Evolutionary conservation across 2,329 filamentous ascomycete species (phyloP).

Genomic region (Pyricularia sp.): DNA sequence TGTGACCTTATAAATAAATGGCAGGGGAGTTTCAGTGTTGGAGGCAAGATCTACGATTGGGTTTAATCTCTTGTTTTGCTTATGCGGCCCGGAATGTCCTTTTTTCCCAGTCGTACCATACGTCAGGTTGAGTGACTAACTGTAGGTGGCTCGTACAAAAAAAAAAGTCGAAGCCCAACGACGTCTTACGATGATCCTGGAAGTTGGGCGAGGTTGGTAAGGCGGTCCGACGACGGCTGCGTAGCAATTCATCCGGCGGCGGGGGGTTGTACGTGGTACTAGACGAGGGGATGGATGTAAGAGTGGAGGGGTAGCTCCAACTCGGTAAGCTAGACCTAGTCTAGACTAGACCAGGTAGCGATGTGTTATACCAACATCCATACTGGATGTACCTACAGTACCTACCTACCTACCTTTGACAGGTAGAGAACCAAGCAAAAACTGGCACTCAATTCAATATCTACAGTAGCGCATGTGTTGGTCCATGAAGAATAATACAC

Average conservation of each 20-base stretch:
- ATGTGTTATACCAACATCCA: neutral
- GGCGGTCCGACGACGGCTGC: too few relatives aligned
- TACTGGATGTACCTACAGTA: too few relatives aligned
- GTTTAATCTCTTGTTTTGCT: neutral
- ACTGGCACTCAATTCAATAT: neutral
- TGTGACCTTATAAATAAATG: neutral
- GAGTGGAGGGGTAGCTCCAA: neutral
- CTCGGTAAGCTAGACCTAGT: neutral
- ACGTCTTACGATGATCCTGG: neutral
- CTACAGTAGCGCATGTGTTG: neutral
- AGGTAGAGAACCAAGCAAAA: neutral
- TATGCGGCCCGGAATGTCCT: neutral
- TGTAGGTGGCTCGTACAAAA: neutral
- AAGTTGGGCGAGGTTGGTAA: neutral
- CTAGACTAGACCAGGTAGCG: neutral
- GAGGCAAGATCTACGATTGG: neutral
- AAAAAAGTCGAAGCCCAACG: neutral
- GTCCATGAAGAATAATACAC: neutral
- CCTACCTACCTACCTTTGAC: neutral
- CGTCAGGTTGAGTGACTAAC: neutral
- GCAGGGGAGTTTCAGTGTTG: neutral
- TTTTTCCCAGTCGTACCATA: neutral
- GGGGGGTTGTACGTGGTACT: too few relatives aligned
- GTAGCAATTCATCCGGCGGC: too few relatives aligned
- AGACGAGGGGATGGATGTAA: neutral